Base-by-base conservation (phyloP, 2,329 filamentous ascomycete species). In the Pseudopyricularia javanii region DNA sequence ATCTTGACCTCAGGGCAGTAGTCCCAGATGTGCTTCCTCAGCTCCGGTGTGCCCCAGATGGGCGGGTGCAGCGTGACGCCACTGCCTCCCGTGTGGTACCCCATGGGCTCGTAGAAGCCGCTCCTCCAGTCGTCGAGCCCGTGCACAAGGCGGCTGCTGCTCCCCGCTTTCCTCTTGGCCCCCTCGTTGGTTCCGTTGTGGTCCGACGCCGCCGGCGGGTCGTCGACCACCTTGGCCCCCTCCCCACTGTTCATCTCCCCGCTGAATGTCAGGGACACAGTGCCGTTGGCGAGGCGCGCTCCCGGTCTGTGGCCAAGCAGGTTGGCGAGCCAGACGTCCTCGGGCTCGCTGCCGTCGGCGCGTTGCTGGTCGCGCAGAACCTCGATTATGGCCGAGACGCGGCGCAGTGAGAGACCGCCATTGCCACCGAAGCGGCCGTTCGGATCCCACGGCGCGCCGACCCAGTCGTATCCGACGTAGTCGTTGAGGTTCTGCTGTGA, bases 1-100 rank as follows among this genome's bases (percentile, higher is more conserved):
- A 80, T 75, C 67, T 79, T 80, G 30, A 80, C 68, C 61, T 81
- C 78, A 1, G 78, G 78, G 55, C 77, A 80, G 61, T 80, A 80
- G 28, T 72, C 67, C 72, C 74, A 79, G 43, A 80, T 73, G 55
- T 78, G 71, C 55, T 69, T 68, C 26, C 78, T 66, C 60, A 68
- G 59, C 56, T 69, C 65, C 0, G 70, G 71, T 4, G 66, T 70
- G 26, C 74, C 73, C 75, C 75, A 80, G 40, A 79, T 70, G 1
- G 63, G 65, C 11, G 59, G 55, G 55, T 75, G 72, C 17, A 79
- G 62, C 51, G 61, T 69, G 12, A 60, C 60, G 49, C 77, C 76
- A 52, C 70, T 71, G 7, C 71, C 71, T 22, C 75, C 76, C 1
- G 74, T 76, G 60, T 81, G 77, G 60, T 78, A 80, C 45, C 78